These are phyloP conservation scores for Cystobasidium onofrii DNA, from an alignment of 768 basidiomycete species.

Conservation along the genomic window DNA sequence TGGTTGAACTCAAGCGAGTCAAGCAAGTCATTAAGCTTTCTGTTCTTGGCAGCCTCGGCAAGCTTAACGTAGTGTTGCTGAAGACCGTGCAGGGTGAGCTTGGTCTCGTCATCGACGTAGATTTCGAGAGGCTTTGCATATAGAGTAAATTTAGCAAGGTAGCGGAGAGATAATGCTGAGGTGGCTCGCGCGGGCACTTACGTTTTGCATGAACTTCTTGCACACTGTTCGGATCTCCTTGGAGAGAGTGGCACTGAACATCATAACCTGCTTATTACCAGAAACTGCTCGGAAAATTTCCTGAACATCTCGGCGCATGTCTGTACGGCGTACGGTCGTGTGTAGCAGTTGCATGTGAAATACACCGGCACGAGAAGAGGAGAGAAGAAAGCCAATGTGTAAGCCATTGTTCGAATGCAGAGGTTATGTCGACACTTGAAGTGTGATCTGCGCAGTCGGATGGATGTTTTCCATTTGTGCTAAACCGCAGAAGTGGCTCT, in stretches of 20 bases:
- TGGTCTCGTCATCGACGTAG: slow-evolving; percentile 98
- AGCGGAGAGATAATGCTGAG: too few relatives aligned
- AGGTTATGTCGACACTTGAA: too few relatives aligned
- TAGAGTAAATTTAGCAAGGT: background rate
- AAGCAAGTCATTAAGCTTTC: slow-evolving; percentile 89
- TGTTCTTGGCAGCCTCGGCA: slow-evolving; percentile 88
- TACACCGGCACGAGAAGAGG: background rate
- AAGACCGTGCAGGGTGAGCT: slow-evolving; percentile 90
- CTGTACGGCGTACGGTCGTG: slow-evolving; percentile 48
- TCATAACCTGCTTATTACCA: slow-evolving; percentile 99
- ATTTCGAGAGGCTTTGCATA: slow-evolving; percentile 81
- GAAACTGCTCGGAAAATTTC: slow-evolving; percentile 98
- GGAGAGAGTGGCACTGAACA: slow-evolving; percentile 97
- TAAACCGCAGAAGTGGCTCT: background rate
- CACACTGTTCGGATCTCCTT: slow-evolving; percentile 96
- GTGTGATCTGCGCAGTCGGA: too few relatives aligned
- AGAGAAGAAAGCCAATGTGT: background rate
- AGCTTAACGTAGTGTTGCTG: slow-evolving; percentile 98
- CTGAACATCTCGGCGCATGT: slow-evolving; percentile 99
- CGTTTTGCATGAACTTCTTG: slow-evolving; percentile 99
- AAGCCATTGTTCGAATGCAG: background rate
- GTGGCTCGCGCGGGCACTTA: too few relatives aligned
- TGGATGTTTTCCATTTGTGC: too few relatives aligned
- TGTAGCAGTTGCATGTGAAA: background rate
- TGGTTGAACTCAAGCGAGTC: slow-evolving; percentile 98